A percentile compares a stretch with the other conserved stretches of the same genome.
These are phyloP conservation scores for Dendrobium huoshanense DNA, from an alignment of 106 monocot genomes.

Conservation along the genomic window DNA sequence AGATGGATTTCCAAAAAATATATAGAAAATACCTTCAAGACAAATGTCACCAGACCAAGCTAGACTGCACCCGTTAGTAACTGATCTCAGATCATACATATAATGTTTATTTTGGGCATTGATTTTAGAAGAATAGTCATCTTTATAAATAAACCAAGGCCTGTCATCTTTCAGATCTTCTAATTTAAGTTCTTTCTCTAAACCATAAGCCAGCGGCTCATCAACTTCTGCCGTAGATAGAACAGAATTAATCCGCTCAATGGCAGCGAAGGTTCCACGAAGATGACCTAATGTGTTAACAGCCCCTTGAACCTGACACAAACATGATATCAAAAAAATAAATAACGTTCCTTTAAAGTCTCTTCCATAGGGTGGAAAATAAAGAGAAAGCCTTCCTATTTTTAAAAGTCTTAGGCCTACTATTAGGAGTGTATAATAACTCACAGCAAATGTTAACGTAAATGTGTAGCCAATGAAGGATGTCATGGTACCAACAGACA, in stretches of 20 bases:
- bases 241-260: conserved; percentile 84
- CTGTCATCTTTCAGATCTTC: conserved; percentile 20
- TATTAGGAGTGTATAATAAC: conserved; percentile 9
- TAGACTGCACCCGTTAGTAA: conserved; percentile 55
- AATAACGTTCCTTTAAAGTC: neutral
- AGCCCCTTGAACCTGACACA: conserved; percentile 87
- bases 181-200: conserved; percentile 51
- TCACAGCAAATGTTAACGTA: conserved; percentile 97
- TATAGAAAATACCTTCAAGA: conserved; percentile 64
- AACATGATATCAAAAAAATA: neutral
- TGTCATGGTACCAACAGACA: conserved; percentile 89
- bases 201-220: conserved; percentile 71
- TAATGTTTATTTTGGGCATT: conserved; percentile 25
- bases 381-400: neutral
- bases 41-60: conserved; percentile 87
- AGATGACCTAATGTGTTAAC: conserved; percentile 97
- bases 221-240: conserved; percentile 62
- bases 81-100: conserved; percentile 64
- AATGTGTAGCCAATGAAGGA: conserved; percentile 99
- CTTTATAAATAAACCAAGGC: conserved; percentile 26
- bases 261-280: conserved; percentile 72
- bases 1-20: neutral
- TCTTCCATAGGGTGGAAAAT: neutral
- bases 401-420: neutral
- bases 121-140: conserved; percentile 23